Percentiles rank a stretch among this genome's conserved stretches.
Conservation (phyloP, 2,329 filamentous ascomycete genomes). For the Nakataea oryzae region DNA sequence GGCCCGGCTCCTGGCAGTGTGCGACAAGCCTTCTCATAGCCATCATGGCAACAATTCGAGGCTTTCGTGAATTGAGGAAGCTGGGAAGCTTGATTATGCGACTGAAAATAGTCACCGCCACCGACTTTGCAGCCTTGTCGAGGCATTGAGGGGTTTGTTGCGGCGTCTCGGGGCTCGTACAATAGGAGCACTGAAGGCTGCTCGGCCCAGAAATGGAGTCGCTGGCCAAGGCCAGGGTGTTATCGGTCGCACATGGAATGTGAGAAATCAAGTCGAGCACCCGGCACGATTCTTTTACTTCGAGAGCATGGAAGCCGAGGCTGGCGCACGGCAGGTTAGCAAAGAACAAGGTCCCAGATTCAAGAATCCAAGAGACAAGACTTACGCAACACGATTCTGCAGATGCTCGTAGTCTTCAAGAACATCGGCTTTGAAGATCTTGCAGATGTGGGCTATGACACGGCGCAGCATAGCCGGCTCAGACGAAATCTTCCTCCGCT, state of each 20-base stretch:
- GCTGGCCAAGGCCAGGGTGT: slow-evolving; percentile 22
- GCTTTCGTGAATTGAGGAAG: slow-evolving; percentile 44
- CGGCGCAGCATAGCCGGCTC: not conserved
- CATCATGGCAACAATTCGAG: slow-evolving; percentile 61
- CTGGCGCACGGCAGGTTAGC: not conserved
- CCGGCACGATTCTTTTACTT: slow-evolving; percentile 13
- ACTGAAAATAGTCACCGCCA: slow-evolving; percentile 32
- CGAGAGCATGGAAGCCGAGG: slow-evolving; percentile 10
- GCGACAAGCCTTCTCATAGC: slow-evolving; percentile 58
- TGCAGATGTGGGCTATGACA: slow-evolving; percentile 4
- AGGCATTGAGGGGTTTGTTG: slow-evolving; percentile 7
- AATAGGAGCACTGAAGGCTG: slow-evolving; percentile 7
- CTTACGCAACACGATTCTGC: slow-evolving; percentile 2
- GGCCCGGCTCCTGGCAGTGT: slow-evolving; percentile 48
- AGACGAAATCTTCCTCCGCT: slow-evolving; percentile 10
- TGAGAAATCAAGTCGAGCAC: slow-evolving; percentile 38
- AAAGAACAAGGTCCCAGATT: not conserved
- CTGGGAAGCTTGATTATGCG: slow-evolving; percentile 30
- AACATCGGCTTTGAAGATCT: slow-evolving; percentile 2
- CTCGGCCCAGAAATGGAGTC: slow-evolving; percentile 1
- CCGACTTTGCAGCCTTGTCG: slow-evolving; percentile 19
- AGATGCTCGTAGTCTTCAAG: not conserved
- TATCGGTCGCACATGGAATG: slow-evolving; percentile 44
- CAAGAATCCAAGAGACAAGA: not conserved
- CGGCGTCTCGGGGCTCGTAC: not conserved